These are phyloP conservation scores for Aspergillus candidus DNA, from an alignment of 2,329 filamentous ascomycete species.

Conservation along the genomic window DNA sequence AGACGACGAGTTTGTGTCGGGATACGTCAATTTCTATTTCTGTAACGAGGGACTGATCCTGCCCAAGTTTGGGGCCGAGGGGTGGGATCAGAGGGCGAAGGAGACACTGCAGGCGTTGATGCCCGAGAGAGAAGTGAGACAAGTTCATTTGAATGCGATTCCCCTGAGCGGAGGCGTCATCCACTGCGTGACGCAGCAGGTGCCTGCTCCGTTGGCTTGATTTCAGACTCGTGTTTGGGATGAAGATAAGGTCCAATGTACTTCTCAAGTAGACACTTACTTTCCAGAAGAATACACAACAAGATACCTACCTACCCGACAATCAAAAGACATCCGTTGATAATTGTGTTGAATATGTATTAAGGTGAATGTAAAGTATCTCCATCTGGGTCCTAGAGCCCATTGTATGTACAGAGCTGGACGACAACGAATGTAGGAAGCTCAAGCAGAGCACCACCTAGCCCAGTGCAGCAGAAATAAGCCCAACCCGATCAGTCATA, in stretches of 20 bases:
- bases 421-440: too few relatives aligned
- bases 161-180: slow-evolving; percentile 24
- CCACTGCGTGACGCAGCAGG: slow-evolving; percentile 26
- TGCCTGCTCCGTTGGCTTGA: not conserved
- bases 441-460: too few relatives aligned
- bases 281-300: too few relatives aligned
- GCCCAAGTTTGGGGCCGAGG: slow-evolving; percentile 21
- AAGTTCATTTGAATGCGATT: slow-evolving; percentile 18
- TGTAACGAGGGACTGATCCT: slow-evolving; percentile 25
- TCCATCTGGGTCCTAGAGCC: too few relatives aligned
- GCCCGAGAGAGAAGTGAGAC: slow-evolving; percentile 16
- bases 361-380: too few relatives aligned
- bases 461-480: slow-evolving; percentile 12
- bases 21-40: slow-evolving; percentile 27
- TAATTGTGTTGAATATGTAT: too few relatives aligned
- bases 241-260: too few relatives aligned
- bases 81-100: slow-evolving; percentile 15
- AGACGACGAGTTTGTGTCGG: slow-evolving; percentile 16
- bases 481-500: slow-evolving; percentile 16
- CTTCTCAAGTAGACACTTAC: too few relatives aligned
- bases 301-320: too few relatives aligned
- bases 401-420: too few relatives aligned
- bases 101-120: slow-evolving; percentile 17
- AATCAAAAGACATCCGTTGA: too few relatives aligned
- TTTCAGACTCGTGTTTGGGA: not conserved